Evolutionary conservation across 2,329 filamentous ascomycete species (phyloP).

Genomic region (Diplodia seriata): DNA sequence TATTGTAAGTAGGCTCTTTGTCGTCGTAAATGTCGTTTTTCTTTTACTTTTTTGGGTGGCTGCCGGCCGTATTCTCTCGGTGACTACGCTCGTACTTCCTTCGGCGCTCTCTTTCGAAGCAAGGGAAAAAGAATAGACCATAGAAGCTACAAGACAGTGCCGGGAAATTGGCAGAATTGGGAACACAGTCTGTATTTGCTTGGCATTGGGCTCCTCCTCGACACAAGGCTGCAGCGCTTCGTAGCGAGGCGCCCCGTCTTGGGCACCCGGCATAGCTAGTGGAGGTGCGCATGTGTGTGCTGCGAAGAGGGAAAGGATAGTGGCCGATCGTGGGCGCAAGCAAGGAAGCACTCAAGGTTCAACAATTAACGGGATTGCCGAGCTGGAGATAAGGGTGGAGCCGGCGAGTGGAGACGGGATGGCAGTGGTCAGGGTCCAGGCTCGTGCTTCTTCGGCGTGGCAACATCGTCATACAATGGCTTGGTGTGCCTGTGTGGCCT

Average conservation of each 20-base stretch:
- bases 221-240: background rate
- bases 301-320: background rate
- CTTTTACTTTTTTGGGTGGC: background rate
- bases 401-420: background rate
- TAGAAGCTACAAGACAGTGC: background rate
- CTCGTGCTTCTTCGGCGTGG: conserved; percentile 7
- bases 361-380: conserved; percentile 8
- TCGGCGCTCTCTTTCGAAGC: background rate
- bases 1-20: background rate
- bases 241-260: background rate
- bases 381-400: conserved; percentile 9
- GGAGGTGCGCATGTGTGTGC: background rate
- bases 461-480: conserved; percentile 3
- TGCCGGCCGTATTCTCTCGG: background rate
- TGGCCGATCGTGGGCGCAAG: background rate
- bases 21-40: background rate
- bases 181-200: background rate
- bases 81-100: background rate
- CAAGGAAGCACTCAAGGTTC: too few relatives aligned
- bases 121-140: background rate
- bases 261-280: background rate
- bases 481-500: background rate
- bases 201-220: background rate
- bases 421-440: conserved; percentile 15
- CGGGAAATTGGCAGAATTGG: background rate